phyloP scores from a whole-genome alignment of 306 rosid species.

The Heteromeles arbutifolia region DNA sequence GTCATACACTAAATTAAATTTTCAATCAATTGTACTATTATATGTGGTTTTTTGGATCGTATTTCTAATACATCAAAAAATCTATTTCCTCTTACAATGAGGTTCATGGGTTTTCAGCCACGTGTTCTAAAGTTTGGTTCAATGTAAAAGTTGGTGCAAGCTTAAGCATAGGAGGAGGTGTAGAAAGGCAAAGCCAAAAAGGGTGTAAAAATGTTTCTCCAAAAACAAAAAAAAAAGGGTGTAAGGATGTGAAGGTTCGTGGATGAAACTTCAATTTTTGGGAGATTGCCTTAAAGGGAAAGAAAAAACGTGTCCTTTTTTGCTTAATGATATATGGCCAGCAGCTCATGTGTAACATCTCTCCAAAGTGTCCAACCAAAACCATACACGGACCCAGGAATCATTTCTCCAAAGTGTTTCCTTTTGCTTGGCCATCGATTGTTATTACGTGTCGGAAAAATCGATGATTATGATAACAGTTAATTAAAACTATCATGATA shows the following conservation, averaged over 20 bases:
- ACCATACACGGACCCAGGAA: not conserved
- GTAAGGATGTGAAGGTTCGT: not conserved
- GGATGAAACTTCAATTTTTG: not conserved
- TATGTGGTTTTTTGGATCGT: too few relatives aligned
- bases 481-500: too few relatives aligned
- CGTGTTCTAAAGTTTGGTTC: not conserved
- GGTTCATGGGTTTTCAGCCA: conserved; percentile 1
- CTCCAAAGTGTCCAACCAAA: not conserved
- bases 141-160: conserved; percentile 5
- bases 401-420: too few relatives aligned
- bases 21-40: too few relatives aligned
- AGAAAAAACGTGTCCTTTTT: not conserved
- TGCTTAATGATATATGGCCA: not conserved
- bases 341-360: not conserved
- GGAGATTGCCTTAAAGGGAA: not conserved
- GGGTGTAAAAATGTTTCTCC: too few relatives aligned
- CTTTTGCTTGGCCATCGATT: too few relatives aligned
- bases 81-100: not conserved
- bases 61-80: too few relatives aligned
- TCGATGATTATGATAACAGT: not conserved
- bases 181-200: not conserved
- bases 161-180: conserved; percentile 33
- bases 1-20: too few relatives aligned
- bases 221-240: too few relatives aligned
- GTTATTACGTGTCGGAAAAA: too few relatives aligned